Evolutionary conservation across 345 rosid species (phyloP).

Genomic region (Moricandia arvensis): DNA sequence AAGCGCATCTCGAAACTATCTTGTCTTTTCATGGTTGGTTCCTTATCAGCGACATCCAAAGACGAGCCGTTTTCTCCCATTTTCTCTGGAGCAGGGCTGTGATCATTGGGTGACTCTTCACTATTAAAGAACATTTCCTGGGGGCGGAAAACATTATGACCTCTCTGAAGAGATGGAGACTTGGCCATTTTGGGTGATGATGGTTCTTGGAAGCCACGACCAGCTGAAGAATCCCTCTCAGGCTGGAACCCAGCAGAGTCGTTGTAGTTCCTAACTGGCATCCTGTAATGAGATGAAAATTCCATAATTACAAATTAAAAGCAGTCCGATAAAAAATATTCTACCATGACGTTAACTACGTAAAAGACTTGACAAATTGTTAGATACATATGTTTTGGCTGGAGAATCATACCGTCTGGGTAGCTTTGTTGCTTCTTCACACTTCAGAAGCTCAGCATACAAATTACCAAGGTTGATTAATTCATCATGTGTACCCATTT

Average conservation of each 20-base stretch:
- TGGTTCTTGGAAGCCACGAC: slow-evolving; percentile 81
- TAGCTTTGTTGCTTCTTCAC: slow-evolving; percentile 98
- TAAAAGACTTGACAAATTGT: slow-evolving; percentile 9
- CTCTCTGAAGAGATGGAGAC: slow-evolving; percentile 96
- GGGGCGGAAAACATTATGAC: slow-evolving; percentile 54
- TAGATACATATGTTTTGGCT: slow-evolving; percentile 22
- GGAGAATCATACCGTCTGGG: slow-evolving; percentile 76
- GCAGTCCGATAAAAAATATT: slow-evolving; percentile 9
- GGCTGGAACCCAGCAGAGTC: slow-evolving; percentile 73
- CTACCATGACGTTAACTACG: slow-evolving; percentile 25
- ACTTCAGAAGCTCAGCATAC: slow-evolving; percentile 94
- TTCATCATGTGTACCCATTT: slow-evolving; percentile 99
- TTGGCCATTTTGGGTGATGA: slow-evolving; percentile 81
- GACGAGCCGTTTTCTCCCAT: slow-evolving; percentile 68
- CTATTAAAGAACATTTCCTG: slow-evolving; percentile 55
- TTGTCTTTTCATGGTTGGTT: slow-evolving; percentile 91
- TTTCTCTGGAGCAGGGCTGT: slow-evolving; percentile 75
- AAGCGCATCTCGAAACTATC: slow-evolving; percentile 97
- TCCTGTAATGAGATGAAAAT: slow-evolving; percentile 50
- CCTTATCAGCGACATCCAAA: slow-evolving; percentile 65
- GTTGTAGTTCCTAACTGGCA: slow-evolving; percentile 75
- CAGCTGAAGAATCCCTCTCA: slow-evolving; percentile 87
- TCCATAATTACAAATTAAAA: slow-evolving; percentile 12
- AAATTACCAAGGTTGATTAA: slow-evolving; percentile 68
- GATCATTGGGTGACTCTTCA: slow-evolving; percentile 71